Evolutionary conservation across 441 rosid species (phyloP).

Genomic region (Omphalea diandra): DNA sequence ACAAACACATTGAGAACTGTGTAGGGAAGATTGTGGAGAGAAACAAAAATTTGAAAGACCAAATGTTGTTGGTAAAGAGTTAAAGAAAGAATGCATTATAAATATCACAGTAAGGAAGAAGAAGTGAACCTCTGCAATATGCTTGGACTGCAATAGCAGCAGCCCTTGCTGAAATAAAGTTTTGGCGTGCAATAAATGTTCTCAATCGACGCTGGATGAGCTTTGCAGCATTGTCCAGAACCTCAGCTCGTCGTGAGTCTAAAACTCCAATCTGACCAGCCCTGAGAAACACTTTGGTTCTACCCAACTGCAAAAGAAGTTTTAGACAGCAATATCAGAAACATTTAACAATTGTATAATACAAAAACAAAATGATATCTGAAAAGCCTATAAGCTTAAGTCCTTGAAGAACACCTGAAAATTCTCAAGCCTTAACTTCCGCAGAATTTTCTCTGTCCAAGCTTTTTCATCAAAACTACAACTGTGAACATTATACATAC

Average conservation of each 20-base stretch:
- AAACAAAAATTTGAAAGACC: background rate
- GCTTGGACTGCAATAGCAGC: conserved; percentile 81
- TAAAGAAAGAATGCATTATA: background rate
- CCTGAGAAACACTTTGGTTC: conserved; percentile 91
- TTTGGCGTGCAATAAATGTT: conserved; percentile 57
- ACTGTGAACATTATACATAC: conserved; percentile 24
- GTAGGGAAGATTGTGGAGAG: background rate
- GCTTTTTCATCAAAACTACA: conserved; percentile 78
- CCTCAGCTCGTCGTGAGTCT: conserved; percentile 83
- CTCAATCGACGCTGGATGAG: conserved; percentile 63
- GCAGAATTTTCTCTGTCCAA: conserved; percentile 75
- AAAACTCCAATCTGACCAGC: conserved; percentile 97
- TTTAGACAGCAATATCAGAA: conserved; percentile 6
- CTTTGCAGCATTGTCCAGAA: conserved; percentile 82
- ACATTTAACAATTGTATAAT: conserved; percentile 8
- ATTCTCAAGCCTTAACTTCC: conserved; percentile 70
- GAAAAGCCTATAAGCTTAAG: background rate
- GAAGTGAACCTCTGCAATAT: conserved; percentile 74
- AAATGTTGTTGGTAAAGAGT: background rate
- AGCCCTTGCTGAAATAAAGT: conserved; percentile 50
- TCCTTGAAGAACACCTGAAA: conserved; percentile 64
- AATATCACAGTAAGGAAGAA: conserved; percentile 13
- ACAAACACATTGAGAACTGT: background rate
- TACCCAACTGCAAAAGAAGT: conserved; percentile 67
- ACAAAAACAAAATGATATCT: background rate